These are phyloP conservation scores for Periconia macrospinosa DNA, from an alignment of 2,329 filamentous ascomycete species.

Conservation along the genomic window DNA sequence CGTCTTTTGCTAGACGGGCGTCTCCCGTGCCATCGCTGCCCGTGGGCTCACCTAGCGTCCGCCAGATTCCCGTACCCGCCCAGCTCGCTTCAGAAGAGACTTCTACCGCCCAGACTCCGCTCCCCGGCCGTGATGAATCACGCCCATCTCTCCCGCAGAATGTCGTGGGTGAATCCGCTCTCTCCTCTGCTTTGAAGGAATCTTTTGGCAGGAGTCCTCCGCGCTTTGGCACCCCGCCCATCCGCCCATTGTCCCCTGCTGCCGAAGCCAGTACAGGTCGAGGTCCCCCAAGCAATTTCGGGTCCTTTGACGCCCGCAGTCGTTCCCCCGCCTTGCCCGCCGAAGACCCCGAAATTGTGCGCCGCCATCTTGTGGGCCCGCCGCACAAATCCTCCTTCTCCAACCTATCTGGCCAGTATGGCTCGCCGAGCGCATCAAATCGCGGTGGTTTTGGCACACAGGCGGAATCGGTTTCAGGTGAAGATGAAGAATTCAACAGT, in stretches of 20 bases:
- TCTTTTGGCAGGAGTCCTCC: slow-evolving; percentile 71
- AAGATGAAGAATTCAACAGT: slow-evolving; percentile 84
- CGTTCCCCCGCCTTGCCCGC: slow-evolving; percentile 62
- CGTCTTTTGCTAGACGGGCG: slow-evolving; percentile 58
- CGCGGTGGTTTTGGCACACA: slow-evolving; percentile 23
- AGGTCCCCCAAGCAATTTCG: slow-evolving; percentile 72
- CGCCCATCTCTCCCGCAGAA: slow-evolving; percentile 60
- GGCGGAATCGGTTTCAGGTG: slow-evolving; percentile 30
- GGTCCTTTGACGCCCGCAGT: slow-evolving; percentile 75
- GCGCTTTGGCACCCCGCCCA: slow-evolving; percentile 61
- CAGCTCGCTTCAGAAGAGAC: slow-evolving; percentile 45
- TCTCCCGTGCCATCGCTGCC: slow-evolving; percentile 57
- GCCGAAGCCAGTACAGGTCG: slow-evolving; percentile 50
- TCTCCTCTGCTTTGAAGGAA: slow-evolving; percentile 83
- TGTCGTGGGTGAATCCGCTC: slow-evolving; percentile 81
- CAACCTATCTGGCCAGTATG: slow-evolving; percentile 36
- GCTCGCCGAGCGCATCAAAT: slow-evolving; percentile 39
- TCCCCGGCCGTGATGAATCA: slow-evolving; percentile 62
- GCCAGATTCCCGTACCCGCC: slow-evolving; percentile 54
- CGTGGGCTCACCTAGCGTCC: slow-evolving; percentile 51
- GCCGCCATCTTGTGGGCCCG: slow-evolving; percentile 82
- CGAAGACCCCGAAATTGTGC: slow-evolving; percentile 90
- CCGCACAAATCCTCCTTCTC: slow-evolving; percentile 50
- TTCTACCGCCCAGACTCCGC: slow-evolving; percentile 57
- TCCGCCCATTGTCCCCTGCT: slow-evolving; percentile 61